phyloP scores from a whole-genome alignment of 257 asterid genomes.

The Pogostemon cablin region DNA sequence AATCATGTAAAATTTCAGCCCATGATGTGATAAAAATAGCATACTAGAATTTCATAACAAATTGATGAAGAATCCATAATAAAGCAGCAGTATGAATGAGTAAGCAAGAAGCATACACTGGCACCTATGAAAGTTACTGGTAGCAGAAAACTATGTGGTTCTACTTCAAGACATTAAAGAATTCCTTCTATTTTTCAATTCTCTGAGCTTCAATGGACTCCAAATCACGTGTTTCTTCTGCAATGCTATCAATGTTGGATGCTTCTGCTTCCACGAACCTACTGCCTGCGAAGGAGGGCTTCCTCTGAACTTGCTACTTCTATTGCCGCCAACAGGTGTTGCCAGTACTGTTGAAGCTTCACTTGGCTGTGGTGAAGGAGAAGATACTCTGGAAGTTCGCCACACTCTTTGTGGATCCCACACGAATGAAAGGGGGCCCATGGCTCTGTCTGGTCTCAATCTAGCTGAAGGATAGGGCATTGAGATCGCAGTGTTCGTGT shows the following conservation, averaged over 20 bases:
- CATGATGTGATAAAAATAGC: too few relatives aligned
- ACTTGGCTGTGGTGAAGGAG: slow-evolving; percentile 59
- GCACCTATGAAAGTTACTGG: background rate
- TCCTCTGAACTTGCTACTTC: slow-evolving; percentile 66
- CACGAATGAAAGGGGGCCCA: slow-evolving; percentile 71
- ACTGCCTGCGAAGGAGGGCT: slow-evolving; percentile 48
- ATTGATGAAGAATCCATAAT: too few relatives aligned
- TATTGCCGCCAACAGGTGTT: slow-evolving; percentile 53
- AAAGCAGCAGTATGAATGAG: too few relatives aligned
- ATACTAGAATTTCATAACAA: too few relatives aligned
- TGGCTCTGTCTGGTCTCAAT: slow-evolving; percentile 46
- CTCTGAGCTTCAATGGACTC: slow-evolving; percentile 63
- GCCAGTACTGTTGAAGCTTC: slow-evolving; percentile 45
- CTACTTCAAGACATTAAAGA: slow-evolving; percentile 32
- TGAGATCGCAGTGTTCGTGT: slow-evolving; percentile 49
- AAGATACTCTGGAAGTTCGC: slow-evolving; percentile 60
- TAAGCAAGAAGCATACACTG: background rate
- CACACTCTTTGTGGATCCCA: slow-evolving; percentile 85
- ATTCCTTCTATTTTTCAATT: slow-evolving; percentile 46
- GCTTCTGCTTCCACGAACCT: slow-evolving; percentile 63
- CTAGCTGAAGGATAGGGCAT: slow-evolving; percentile 43
- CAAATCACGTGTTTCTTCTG: slow-evolving; percentile 64
- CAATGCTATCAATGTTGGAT: slow-evolving; percentile 62
- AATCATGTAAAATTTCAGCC: too few relatives aligned
- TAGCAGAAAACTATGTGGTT: background rate